Base-by-base conservation (phyloP, 2,329 filamentous ascomycete genomes). In the Diaporthe ilicicola region DNA sequence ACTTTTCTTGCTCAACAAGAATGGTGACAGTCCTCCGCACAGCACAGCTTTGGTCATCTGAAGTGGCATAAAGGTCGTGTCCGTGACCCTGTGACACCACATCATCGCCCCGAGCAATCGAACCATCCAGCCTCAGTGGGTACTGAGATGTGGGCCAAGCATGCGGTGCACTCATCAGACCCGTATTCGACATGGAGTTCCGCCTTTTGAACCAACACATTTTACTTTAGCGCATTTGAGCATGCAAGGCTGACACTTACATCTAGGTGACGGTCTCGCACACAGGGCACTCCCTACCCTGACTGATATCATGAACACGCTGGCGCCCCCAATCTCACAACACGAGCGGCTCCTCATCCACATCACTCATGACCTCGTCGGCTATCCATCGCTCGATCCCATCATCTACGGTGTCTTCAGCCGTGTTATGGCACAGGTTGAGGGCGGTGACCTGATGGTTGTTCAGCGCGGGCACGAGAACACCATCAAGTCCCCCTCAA, bases 291-390 rank as follows among this genome's bases (percentile, higher is more conserved):
- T 99, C 39, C 96, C 96, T 37, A 98, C 96, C 55, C 97, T 99
- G 79, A 95, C 95, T 79, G 94, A 94, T 78, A 92, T 99, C 77
- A 90, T 99, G 73, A 94, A 98, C 81, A 98, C 95, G 32, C 91
- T 99, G 74, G 96, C 96, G 0, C 96, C 96, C 55, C 96, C 96
- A 13, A 99, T 99, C 78, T 95, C 94, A 69, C 96, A 95, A 10
- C 96, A 99, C 83, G 96, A 99, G 83, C 93, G 95, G 62, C 92
- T 99, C 9, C 93, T 97, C 77, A 98, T 99, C 77, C 96, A 99
- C 84, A 97, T 96, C 74, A 97, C 95, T 10, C 96, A 99, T 84
- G 96, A 98, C 81, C 89, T 99, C 53, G 91, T 94, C 75, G 94
- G 94, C 76, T 99, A 99, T 80, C 96, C 96, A 3, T 95, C 94